Evolutionary conservation across 805 yeast genomes (phyloP).

Genomic region (Starmerella floris): DNA sequence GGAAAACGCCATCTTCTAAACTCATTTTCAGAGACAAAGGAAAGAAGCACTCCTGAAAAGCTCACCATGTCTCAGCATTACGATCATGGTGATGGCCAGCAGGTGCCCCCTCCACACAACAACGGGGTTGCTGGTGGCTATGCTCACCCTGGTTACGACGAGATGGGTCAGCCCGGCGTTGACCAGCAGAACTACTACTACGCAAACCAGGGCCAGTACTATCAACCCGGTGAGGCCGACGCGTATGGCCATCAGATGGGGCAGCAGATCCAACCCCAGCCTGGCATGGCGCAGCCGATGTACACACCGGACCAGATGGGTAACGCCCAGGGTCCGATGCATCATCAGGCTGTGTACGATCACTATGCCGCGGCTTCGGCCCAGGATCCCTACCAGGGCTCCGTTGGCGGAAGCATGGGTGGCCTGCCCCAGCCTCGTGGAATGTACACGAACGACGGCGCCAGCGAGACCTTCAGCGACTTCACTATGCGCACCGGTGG

Average conservation of each 20-base stretch:
- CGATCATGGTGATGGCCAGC: slow-evolving; percentile 14
- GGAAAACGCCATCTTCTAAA: too few species aligned
- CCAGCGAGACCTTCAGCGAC: slow-evolving; percentile 31
- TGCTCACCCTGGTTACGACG: slow-evolving; percentile 12
- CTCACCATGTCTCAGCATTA: slow-evolving; percentile 19
- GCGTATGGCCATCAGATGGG: slow-evolving; percentile 25
- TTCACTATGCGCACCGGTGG: slow-evolving; percentile 34
- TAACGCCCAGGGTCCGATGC: not conserved
- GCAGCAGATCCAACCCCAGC: slow-evolving; percentile 13
- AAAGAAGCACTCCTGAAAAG: too few species aligned
- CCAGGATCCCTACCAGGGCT: slow-evolving; percentile 14
- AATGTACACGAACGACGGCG: slow-evolving; percentile 25
- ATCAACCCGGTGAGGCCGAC: slow-evolving; percentile 27
- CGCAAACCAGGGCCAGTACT: slow-evolving; percentile 22
- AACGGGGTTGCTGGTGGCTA: slow-evolving; percentile 5
- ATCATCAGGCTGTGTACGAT: slow-evolving; percentile 9
- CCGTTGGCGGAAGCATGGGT: slow-evolving; percentile 3
- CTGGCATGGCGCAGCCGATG: slow-evolving; percentile 2
- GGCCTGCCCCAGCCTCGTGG: slow-evolving; percentile 23
- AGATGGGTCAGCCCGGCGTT: slow-evolving; percentile 18
- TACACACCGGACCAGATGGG: slow-evolving; percentile 1
- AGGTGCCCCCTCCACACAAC: slow-evolving; percentile 5
- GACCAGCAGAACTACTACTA: slow-evolving; percentile 30
- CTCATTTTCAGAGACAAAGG: too few species aligned
- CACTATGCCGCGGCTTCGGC: slow-evolving; percentile 21